These are phyloP conservation scores for Chaetomiaceae sp. DNA, from an alignment of 2,329 filamentous ascomycete genomes.

Conservation along the genomic window DNA sequence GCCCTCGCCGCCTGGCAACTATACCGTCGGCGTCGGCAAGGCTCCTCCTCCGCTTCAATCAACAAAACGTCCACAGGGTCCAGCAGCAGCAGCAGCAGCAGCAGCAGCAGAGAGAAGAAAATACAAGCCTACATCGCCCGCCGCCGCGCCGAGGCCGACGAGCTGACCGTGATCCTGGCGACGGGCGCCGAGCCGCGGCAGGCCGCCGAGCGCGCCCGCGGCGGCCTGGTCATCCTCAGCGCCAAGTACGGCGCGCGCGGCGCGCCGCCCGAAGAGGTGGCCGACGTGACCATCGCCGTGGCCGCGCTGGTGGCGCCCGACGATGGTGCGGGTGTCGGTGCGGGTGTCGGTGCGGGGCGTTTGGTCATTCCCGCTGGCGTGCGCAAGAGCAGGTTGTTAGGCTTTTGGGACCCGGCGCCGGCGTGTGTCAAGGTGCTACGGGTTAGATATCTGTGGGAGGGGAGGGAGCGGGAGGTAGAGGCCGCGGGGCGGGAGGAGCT, in stretches of 20 bases:
- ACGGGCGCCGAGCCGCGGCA: constrained; percentile 36
- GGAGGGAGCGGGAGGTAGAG: constrained; percentile 31
- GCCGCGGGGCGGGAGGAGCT: constrained; percentile 34
- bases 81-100: constrained; percentile 15
- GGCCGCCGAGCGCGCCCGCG: constrained; percentile 30
- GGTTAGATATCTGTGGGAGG: constrained; percentile 39
- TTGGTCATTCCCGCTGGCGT: constrained; percentile 37
- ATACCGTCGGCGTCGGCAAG: constrained; percentile 16
- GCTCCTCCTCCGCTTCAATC: neutral
- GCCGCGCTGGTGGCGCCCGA: constrained; percentile 35
- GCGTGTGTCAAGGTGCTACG: constrained; percentile 38
- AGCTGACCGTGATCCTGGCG: constrained; percentile 38
- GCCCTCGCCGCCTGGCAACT: constrained; percentile 35
- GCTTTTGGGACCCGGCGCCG: constrained; percentile 48
- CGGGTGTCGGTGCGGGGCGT: constrained; percentile 8
- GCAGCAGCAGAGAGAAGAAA: neutral
- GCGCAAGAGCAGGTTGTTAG: constrained; percentile 39
- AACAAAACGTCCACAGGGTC: neutral
- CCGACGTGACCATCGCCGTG: constrained; percentile 44
- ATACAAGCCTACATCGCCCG: constrained; percentile 26
- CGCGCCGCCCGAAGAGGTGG: constrained; percentile 35
- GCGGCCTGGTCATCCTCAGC: constrained; percentile 42
- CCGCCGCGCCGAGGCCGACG: constrained; percentile 40
- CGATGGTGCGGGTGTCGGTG: constrained; percentile 28
- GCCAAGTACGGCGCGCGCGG: constrained; percentile 42